Percentiles rank a stretch among this genome's conserved stretches.
Conservation (phyloP, 352 stramenopile species). For the Labyrinthula sp. region DNA sequence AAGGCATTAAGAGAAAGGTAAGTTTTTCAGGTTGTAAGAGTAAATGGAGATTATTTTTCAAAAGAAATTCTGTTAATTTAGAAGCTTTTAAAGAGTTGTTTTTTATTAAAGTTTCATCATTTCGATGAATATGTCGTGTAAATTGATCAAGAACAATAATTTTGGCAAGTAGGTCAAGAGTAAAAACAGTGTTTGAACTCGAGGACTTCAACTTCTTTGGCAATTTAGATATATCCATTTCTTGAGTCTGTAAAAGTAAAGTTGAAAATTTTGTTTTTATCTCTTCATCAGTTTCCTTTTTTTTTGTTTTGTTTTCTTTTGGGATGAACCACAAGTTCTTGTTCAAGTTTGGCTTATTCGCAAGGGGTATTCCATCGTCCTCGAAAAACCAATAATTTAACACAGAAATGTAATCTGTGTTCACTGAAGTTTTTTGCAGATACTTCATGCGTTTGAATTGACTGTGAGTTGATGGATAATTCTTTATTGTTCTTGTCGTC, state of each 20-base stretch:
- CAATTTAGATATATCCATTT: not conserved
- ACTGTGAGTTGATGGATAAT: too few relatives aligned
- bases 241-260: not conserved
- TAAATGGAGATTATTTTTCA: constrained; percentile 40
- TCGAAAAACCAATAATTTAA: too few relatives aligned
- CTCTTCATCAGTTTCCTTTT: not conserved
- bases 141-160: constrained; percentile 62
- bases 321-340: constrained; percentile 16
- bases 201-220: too few relatives aligned
- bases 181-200: not conserved
- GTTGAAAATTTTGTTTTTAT: not conserved
- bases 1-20: constrained; percentile 57
- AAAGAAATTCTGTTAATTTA: constrained; percentile 39
- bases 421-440: too few relatives aligned
- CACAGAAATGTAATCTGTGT: too few relatives aligned
- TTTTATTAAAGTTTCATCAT: constrained; percentile 35
- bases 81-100: constrained; percentile 35
- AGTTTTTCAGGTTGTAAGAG: constrained; percentile 41
- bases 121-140: constrained; percentile 50
- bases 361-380: too few relatives aligned
- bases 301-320: not conserved
- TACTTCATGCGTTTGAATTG: too few relatives aligned
- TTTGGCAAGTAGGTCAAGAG: constrained; percentile 38
- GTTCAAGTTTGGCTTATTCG: too few relatives aligned
- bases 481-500: too few relatives aligned